Percentiles rank a stretch among this genome's conserved stretches.
These are phyloP conservation scores for Elongisporangium senticosum DNA, from an alignment of 352 stramenopile genomes.

Conservation along the genomic window DNA sequence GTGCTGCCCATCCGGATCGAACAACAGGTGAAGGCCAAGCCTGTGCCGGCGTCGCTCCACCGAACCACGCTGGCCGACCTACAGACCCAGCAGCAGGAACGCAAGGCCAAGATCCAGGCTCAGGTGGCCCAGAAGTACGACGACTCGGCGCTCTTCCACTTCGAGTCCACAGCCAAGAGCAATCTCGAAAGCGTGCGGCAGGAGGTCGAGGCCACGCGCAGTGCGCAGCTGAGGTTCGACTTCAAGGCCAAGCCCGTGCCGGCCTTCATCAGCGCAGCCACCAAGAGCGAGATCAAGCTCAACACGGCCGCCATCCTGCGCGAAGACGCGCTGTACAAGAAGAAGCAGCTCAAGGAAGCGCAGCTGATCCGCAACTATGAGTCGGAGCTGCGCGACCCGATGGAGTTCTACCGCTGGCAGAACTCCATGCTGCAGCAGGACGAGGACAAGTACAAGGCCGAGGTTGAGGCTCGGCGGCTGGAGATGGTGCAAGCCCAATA, in stretches of 20 bases:
- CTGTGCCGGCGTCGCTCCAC: conserved; percentile 63
- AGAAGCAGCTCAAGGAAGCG: conserved; percentile 89
- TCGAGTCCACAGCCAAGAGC: conserved; percentile 69
- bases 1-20: conserved; percentile 77
- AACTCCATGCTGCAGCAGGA: conserved; percentile 79
- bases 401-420: conserved; percentile 91
- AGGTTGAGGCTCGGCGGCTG: conserved; percentile 74
- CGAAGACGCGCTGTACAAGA: conserved; percentile 89
- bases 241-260: conserved; percentile 76
- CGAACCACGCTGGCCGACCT: conserved; percentile 59
- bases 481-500: conserved; percentile 83
- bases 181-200: conserved; percentile 64
- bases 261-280: conserved; percentile 18
- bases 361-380: conserved; percentile 86
- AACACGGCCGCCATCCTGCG: conserved; percentile 87
- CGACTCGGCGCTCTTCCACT: conserved; percentile 57
- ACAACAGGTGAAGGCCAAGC: conserved; percentile 66
- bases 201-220: conserved; percentile 61
- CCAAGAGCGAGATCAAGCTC: conserved; percentile 64
- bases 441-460: conserved; percentile 47
- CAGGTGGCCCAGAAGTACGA: conserved; percentile 73
- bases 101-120: conserved; percentile 49
- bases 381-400: conserved; percentile 83
- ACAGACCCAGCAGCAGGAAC: conserved; percentile 41
- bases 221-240: conserved; percentile 55